Evolutionary conservation across 2,329 filamentous ascomycete species (phyloP).

Genomic region (Dactylellina leptospora): DNA sequence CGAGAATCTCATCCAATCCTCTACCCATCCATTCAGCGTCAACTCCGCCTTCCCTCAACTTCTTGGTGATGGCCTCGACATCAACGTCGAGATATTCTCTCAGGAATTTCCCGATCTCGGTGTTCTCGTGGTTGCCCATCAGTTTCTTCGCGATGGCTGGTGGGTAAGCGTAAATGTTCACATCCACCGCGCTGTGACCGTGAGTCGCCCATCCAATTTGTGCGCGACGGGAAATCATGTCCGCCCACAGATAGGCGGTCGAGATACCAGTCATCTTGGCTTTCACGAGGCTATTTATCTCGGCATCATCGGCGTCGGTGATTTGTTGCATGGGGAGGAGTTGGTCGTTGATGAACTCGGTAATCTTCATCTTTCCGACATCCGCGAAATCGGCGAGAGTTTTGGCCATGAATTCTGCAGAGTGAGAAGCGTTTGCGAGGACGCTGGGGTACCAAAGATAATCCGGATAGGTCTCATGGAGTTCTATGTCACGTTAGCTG

Average conservation of each 20-base stretch:
- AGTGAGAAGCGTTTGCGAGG: slow-evolving; percentile 80
- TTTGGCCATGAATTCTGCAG: slow-evolving; percentile 73
- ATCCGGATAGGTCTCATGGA: slow-evolving; percentile 70
- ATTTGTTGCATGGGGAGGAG: slow-evolving; percentile 78
- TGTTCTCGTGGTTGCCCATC: slow-evolving; percentile 92
- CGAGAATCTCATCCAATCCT: slow-evolving; percentile 29
- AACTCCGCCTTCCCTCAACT: slow-evolving; percentile 70
- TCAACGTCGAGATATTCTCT: slow-evolving; percentile 80
- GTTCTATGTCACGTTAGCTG: slow-evolving; percentile 61
- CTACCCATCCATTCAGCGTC: slow-evolving; percentile 46
- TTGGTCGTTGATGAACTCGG: slow-evolving; percentile 72
- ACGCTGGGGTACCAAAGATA: slow-evolving; percentile 84
- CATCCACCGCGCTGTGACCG: slow-evolving; percentile 91
- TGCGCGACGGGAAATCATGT: slow-evolving; percentile 85
- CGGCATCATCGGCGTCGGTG: slow-evolving; percentile 73
- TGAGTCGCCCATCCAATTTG: slow-evolving; percentile 95
- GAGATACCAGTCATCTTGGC: slow-evolving; percentile 66
- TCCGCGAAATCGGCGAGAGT: slow-evolving; percentile 64
- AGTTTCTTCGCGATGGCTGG: slow-evolving; percentile 70
- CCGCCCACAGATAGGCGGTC: slow-evolving; percentile 72
- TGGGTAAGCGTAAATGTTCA: slow-evolving; percentile 92
- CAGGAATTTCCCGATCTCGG: slow-evolving; percentile 85
- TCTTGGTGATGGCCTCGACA: slow-evolving; percentile 77
- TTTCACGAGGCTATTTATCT: slow-evolving; percentile 73
- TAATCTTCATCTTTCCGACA: slow-evolving; percentile 63